Conservation (phyloP, 495 filamentous ascomycete species). For the Tuber magnatum region DNA sequence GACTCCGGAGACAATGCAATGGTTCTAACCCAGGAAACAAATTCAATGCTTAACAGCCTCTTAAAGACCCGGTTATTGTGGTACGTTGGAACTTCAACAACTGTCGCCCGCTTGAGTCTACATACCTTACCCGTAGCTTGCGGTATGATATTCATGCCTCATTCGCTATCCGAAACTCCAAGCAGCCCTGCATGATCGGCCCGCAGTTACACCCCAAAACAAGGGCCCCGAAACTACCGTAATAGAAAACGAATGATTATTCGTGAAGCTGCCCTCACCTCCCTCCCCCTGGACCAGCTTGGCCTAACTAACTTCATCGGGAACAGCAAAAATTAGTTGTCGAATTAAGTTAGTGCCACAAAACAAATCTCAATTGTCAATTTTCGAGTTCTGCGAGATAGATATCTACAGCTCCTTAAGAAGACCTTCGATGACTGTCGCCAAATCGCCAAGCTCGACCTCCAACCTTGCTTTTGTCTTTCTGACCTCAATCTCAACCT, state of each 20-base stretch:
- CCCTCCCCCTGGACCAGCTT: background rate
- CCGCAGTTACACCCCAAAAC: background rate
- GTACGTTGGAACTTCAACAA: background rate
- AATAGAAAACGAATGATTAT: background rate
- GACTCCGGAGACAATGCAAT: background rate
- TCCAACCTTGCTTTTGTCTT: slow-evolving; percentile 49
- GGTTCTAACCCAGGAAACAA: background rate
- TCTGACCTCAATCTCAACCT: slow-evolving; percentile 73
- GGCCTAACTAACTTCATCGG: background rate
- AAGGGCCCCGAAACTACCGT: background rate
- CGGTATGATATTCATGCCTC: background rate
- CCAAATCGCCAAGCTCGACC: slow-evolving; percentile 41
- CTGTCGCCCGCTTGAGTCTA: background rate
- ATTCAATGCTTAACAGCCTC: background rate
- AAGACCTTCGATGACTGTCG: slow-evolving; percentile 15
- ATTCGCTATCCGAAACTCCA: background rate
- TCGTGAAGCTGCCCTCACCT: background rate
- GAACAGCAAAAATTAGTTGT: background rate
- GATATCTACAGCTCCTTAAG: slow-evolving; percentile 26
- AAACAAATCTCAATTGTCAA: background rate
- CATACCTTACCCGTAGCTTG: background rate
- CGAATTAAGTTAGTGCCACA: background rate
- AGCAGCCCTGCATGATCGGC: background rate
- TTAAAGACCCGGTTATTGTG: background rate
- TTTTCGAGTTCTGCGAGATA: background rate